phyloP scores from a whole-genome alignment of 495 filamentous ascomycete species.

The Daldinia bambusicola region DNA sequence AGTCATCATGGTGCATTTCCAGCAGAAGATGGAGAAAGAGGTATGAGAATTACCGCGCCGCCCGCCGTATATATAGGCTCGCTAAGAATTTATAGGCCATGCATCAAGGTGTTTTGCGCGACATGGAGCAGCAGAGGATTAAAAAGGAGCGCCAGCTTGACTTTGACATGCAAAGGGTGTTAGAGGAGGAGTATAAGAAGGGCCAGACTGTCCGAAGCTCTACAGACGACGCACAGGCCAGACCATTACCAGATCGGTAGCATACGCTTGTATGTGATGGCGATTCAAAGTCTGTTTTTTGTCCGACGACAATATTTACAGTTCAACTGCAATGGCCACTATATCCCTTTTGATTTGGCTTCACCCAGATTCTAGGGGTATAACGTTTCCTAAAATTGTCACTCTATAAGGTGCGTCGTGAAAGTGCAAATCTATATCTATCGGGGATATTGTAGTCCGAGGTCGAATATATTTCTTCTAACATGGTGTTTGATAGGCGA shows the following conservation, averaged over 20 bases:
- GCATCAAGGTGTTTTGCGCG: constrained; percentile 93
- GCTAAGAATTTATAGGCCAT: constrained; percentile 73
- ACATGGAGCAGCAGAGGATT: constrained; percentile 91
- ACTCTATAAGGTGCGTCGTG: not conserved
- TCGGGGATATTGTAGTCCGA: not conserved
- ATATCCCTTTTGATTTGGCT: not conserved
- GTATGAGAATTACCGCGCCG: constrained; percentile 58
- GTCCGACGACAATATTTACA: not conserved
- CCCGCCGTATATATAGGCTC: not conserved
- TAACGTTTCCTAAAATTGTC: not conserved
- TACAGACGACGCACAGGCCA: constrained; percentile 42
- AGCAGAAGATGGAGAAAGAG: constrained; percentile 85
- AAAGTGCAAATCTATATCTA: not conserved
- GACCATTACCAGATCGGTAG: constrained; percentile 42
- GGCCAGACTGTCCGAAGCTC: constrained; percentile 69
- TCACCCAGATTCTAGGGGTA: not conserved
- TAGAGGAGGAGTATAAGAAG: constrained; percentile 92
- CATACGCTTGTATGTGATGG: not conserved
- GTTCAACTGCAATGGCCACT: not conserved
- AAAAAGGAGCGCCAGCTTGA: constrained; percentile 90
- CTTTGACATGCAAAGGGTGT: constrained; percentile 86
- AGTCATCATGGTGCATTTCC: constrained; percentile 86
- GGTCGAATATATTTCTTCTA: not conserved
- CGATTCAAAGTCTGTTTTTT: not conserved
- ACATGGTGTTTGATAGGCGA: not conserved